Evolutionary conservation across 805 yeast genomes (phyloP).

Genomic region (Ogataea sp.): DNA sequence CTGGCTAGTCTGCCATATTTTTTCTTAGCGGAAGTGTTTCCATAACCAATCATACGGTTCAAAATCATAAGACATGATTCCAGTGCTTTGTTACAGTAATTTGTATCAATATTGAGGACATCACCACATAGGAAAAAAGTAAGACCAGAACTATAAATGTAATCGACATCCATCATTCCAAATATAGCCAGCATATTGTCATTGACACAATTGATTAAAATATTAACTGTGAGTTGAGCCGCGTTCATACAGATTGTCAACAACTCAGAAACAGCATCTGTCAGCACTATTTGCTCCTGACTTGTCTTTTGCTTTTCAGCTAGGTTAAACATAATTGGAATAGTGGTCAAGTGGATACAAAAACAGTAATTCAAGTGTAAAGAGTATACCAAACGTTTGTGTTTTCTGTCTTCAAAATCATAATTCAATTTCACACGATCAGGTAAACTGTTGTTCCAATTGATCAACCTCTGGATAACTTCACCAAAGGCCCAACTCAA

Average conservation of each 20-base stretch:
- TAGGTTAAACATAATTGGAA: conserved; percentile 18
- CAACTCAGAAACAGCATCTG: conserved; percentile 12
- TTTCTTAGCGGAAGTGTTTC: conserved; percentile 13
- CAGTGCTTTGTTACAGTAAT: conserved; percentile 9
- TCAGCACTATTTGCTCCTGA: conserved; percentile 5
- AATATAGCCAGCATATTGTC: conserved; percentile 15
- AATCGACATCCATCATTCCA: conserved; percentile 23
- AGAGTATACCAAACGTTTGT: conserved; percentile 14
- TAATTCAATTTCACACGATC: conserved; percentile 7
- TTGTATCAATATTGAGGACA: conserved; percentile 10
- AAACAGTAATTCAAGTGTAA: conserved; percentile 19
- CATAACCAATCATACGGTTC: conserved; percentile 11
- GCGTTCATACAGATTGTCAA: conserved; percentile 18
- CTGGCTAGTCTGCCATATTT: conserved; percentile 11
- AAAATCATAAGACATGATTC: conserved; percentile 13
- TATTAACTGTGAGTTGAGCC: conserved; percentile 15
- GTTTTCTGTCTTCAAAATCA: conserved; percentile 6
- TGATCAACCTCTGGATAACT: conserved; percentile 14
- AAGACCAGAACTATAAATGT: conserved; percentile 17
- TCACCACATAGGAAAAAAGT: conserved; percentile 21
- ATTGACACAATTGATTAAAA: conserved; percentile 10
- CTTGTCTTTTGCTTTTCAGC: conserved; percentile 10
- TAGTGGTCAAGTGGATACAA: conserved; percentile 21
- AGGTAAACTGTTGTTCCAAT: conserved; percentile 17
- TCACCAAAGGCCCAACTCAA: conserved; percentile 11